Base-by-base conservation (phyloP, 371 early-diverging fungal species). In the Lichtheimia corymbifera region DNA sequence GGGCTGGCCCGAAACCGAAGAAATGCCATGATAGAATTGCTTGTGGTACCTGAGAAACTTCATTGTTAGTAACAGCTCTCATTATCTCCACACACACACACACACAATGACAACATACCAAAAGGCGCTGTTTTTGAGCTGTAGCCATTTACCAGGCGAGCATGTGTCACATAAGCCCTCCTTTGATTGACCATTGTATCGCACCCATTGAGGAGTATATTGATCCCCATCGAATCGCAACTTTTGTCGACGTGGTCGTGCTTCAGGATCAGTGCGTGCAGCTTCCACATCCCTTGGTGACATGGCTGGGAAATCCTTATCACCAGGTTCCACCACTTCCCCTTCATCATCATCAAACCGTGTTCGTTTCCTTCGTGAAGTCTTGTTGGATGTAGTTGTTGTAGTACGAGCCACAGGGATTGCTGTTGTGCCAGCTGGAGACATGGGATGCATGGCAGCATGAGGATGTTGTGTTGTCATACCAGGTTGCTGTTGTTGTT, bases 131-230 rank as follows among this genome's bases (percentile, higher is more conserved):
- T 93, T 95, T 68, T 96, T 96, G 20, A 96, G 82, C 68, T 96
- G 93, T 40, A 96, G 76, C 95, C 96, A 96, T 68, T 88, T 88
- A 4, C 92, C 93, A 11, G 94, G 93, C 47, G 74, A 71, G 70
- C 96, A 96, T 4, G 88, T 86, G 41, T 94, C 94, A 73, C 96
- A 96, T 54, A 90, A 83, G 0, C 96, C 96, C 66, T 96, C 95
- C 70, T 93, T 93, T 20, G 83, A 73, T 50, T 88, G 88, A 1
- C 95, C 95, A 57, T 76, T 77, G 62, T 82, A 84, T 35, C 96
- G 82, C 5, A 95, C 95, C 92, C 91, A 93, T 55, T 83, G 79
- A 4, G 96, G 96, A 5, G 95, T 96, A 67, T 96, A 96, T 63
- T 89, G 66, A 64, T 96, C 96, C 20, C 88, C 93, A 22, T 68